Base-by-base conservation (phyloP, 2,329 filamentous ascomycete species). In the Ustulina deusta region DNA sequence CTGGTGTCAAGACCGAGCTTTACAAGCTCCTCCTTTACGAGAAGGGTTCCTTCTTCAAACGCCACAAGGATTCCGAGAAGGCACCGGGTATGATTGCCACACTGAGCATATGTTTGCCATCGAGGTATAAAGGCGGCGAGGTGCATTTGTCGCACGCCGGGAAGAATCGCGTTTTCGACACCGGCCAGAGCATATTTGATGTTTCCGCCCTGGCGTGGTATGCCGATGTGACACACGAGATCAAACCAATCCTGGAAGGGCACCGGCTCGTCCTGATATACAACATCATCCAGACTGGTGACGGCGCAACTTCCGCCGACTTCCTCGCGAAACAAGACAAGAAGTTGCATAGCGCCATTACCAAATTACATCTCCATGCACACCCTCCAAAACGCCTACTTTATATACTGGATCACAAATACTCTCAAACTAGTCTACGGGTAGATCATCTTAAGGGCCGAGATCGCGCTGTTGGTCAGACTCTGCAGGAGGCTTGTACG, bases 21-120 rank as follows among this genome's bases (percentile, higher is more conserved):
- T 80, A 81, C 73, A 84, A 84, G 65, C 68, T 85, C 59, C 69
- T 83, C 1, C 73, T 85, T 0, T 85, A 85, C 71, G 82, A 83
- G 67, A 73, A 81, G 54, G 84, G 82, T 0, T 82, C 82, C 0
- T 81, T 83, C 65, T 84, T 84, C 74, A 82, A 83, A 63, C 71
- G 76, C 0, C 81, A 84, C 63, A 79, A 80, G 60, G 82, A 85
- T 68, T 82, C 78, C 0, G 82, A 84, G 66, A 85, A 83, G 66
- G 75, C 71, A 2, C 76, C 78, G 2, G 79, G 82, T 2, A 84
- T 84, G 81, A 81, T 86, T 57, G 84, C 78, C 1, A 85, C 81
- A 0, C 70, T 86, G 1, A 80, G 83, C 4, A 75, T 86, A 13
- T 82, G 79, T 52, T 75, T 86, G 11, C 82, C 83, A 0, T 84